phyloP scores from a whole-genome alignment of 192 early-diverging fungal species.

The Geranomyces variabilis region DNA sequence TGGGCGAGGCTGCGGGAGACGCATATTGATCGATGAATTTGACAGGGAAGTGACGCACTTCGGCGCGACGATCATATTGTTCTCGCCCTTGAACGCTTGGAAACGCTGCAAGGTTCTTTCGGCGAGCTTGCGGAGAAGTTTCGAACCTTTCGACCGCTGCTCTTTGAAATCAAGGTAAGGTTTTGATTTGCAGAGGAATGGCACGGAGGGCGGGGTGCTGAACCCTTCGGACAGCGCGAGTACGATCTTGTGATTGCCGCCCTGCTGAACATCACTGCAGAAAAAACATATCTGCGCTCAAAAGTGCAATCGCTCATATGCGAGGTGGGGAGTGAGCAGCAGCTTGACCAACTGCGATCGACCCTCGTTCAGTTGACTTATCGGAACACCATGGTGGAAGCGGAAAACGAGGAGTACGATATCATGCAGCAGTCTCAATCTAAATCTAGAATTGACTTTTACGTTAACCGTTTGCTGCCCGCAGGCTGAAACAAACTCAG shows the following conservation, averaged over 20 bases:
- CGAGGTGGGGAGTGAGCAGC: constrained; percentile 26
- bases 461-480: neutral
- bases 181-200: neutral
- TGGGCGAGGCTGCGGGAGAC: too few species aligned
- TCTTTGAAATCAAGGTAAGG: constrained; percentile 15
- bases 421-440: neutral
- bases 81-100: neutral
- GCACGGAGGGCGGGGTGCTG: too few species aligned
- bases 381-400: constrained; percentile 23
- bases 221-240: constrained; percentile 3
- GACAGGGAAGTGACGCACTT: too few species aligned
- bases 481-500: constrained; percentile 4
- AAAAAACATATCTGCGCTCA: constrained; percentile 16
- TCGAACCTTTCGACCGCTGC: constrained; percentile 6
- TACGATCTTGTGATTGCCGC: constrained; percentile 23
- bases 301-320: constrained; percentile 20
- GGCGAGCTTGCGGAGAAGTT: neutral
- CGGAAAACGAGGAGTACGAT: constrained; percentile 28
- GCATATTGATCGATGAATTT: too few species aligned
- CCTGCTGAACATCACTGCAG: constrained; percentile 1
- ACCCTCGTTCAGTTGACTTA: constrained; percentile 13
- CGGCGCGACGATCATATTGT: neutral
- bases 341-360: constrained; percentile 14
- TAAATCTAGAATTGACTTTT: neutral
- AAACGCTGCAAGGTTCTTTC: constrained; percentile 1